Evolutionary conservation across 2,329 filamentous ascomycete species (phyloP).

Genomic region (Dendryphion nanum): DNA sequence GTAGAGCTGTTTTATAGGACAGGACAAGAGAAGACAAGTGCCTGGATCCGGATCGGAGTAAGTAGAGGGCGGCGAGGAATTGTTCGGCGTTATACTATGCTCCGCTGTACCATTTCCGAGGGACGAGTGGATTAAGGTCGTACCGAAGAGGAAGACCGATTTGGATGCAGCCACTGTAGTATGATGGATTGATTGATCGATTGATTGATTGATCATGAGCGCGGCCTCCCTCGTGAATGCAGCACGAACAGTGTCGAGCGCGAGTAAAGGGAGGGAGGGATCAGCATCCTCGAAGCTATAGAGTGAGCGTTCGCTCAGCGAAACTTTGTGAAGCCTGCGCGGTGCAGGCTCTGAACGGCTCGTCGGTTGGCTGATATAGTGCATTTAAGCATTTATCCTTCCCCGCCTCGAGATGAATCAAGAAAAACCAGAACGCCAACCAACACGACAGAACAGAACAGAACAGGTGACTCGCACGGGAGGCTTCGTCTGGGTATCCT

Average conservation of each 20-base stretch:
- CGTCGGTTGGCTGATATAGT: slow-evolving; percentile 7
- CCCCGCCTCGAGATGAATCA: too few relatives aligned
- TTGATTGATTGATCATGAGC: too few relatives aligned
- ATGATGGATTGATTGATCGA: too few relatives aligned
- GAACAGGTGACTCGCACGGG: too few relatives aligned
- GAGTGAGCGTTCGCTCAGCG: too few relatives aligned
- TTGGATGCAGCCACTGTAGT: too few relatives aligned
- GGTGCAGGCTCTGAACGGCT: background rate
- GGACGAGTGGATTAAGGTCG: slow-evolving; percentile 2
- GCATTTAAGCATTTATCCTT: slow-evolving; percentile 10
- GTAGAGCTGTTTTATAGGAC: too few relatives aligned
- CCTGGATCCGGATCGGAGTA: slow-evolving; percentile 2
- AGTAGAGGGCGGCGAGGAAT: slow-evolving; percentile 5
- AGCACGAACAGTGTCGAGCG: slow-evolving; percentile 1
- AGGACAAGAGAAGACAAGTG: too few relatives aligned
- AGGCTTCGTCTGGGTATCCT: background rate
- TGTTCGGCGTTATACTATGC: too few relatives aligned
- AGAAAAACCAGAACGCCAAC: too few relatives aligned
- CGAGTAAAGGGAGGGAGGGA: slow-evolving; percentile 2
- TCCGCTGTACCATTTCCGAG: too few relatives aligned
- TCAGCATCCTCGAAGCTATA: slow-evolving; percentile 4
- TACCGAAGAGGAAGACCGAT: slow-evolving; percentile 5
- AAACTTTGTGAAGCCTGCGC: background rate
- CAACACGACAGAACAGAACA: too few relatives aligned
- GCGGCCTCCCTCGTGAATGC: background rate